Conservation (phyloP, 805 yeast species). For the Cyberlindnera amylophila region DNA sequence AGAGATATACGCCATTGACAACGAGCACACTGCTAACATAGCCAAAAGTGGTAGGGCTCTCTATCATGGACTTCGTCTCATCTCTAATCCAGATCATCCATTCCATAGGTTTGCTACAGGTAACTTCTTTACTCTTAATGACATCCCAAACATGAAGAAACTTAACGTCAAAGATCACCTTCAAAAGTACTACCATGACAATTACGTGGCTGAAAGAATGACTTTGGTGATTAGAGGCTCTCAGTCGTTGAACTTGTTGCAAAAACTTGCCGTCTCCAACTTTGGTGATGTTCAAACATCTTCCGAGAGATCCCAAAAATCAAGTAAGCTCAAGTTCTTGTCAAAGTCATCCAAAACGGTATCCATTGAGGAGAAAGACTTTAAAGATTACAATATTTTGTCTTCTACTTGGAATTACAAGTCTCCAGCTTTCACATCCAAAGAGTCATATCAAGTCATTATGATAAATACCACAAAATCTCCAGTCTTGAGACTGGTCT, state of each 20-base stretch:
- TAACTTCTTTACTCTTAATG: conserved; percentile 44
- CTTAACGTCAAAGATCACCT: conserved; percentile 36
- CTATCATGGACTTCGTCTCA: conserved; percentile 54
- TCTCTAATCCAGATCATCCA: conserved; percentile 46
- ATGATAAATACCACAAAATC: conserved; percentile 35
- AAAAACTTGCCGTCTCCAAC: conserved; percentile 43
- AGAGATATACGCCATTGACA: conserved; percentile 60
- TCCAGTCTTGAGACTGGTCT: conserved; percentile 42
- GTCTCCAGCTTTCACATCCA: conserved; percentile 24
- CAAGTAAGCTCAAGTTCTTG: conserved; percentile 9
- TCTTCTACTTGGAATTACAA: conserved; percentile 20
- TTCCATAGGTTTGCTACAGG: conserved; percentile 69
- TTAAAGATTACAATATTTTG: conserved; percentile 17
- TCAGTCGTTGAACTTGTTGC: conserved; percentile 55
- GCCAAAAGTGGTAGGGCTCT: conserved; percentile 41
- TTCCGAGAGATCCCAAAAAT: conserved; percentile 6
- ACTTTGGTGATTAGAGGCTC: conserved; percentile 62
- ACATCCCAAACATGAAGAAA: conserved; percentile 31
- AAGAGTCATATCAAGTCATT: conserved; percentile 29
- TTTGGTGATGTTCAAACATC: conserved; percentile 36
- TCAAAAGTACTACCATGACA: conserved; percentile 34
- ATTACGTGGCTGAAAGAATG: conserved; percentile 48
- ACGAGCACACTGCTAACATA: conserved; percentile 61
- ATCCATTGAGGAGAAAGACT: not conserved
- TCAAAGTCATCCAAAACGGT: not conserved